Conservation (phyloP, 306 rosid genomes). For the Medicago truncatula region MtrunA17r5.0-ANR NC_053048.1:43406501-43407000, state of each 20-base stretch:
- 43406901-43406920: neutral
- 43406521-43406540: slow-evolving; percentile 86
- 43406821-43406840: slow-evolving; percentile 44
- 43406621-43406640: slow-evolving; percentile 85
- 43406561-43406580: slow-evolving; percentile 74
- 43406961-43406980: slow-evolving; percentile 21
- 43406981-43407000: neutral
- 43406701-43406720: slow-evolving; percentile 97
- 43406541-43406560: slow-evolving; percentile 71
- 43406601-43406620: slow-evolving; percentile 93
- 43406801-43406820: slow-evolving; percentile 92
- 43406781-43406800: slow-evolving; percentile 98
- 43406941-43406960: neutral
- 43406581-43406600: slow-evolving; percentile 70
- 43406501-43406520: slow-evolving; percentile 85
- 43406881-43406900: neutral
- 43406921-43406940: slow-evolving; percentile 9
- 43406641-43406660: slow-evolving; percentile 87
- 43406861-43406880: slow-evolving; percentile 7
- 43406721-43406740: slow-evolving; percentile 94
- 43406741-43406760: slow-evolving; percentile 82
- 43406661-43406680: slow-evolving; percentile 82
- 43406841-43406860: slow-evolving; percentile 22
- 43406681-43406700: slow-evolving; percentile 99
- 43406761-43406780: slow-evolving; percentile 92